phyloP scores from a whole-genome alignment of 2,329 filamentous ascomycete genomes.

The Paracorniculantispora psalliotae region DNA sequence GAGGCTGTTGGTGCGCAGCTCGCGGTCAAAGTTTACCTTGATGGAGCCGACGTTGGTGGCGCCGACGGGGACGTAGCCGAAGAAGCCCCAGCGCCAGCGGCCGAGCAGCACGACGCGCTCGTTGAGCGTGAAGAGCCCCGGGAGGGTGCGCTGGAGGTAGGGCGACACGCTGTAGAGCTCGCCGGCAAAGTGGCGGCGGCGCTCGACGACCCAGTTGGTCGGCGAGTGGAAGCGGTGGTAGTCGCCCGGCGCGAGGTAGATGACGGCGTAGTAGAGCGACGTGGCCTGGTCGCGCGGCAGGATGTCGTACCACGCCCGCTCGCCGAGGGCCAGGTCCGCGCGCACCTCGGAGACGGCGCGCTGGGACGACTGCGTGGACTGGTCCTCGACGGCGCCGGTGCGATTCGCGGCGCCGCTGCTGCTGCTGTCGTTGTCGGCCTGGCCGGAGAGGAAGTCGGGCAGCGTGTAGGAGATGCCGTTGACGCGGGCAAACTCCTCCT shows the following conservation, averaged over 20 bases:
- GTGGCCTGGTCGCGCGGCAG: conserved; percentile 58
- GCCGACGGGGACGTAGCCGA: conserved; percentile 90
- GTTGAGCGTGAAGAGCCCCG: conserved; percentile 93
- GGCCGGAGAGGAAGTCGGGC: conserved; percentile 79
- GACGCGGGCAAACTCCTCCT: conserved; percentile 89
- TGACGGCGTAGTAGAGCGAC: conserved; percentile 84
- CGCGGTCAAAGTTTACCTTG: conserved; percentile 92
- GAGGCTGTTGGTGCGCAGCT: conserved; percentile 87
- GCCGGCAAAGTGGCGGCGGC: conserved; percentile 92
- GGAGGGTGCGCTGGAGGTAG: conserved; percentile 86
- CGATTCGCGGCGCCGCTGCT: background rate
- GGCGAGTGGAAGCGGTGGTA: conserved; percentile 98
- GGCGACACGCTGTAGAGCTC: conserved; percentile 94
- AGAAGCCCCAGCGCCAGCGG: conserved; percentile 95
- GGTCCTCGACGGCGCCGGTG: conserved; percentile 53
- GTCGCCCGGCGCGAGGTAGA: conserved; percentile 95
- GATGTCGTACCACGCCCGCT: conserved; percentile 66
- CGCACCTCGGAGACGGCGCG: conserved; percentile 78
- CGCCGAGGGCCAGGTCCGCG: conserved; percentile 73
- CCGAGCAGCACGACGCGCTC: conserved; percentile 92
- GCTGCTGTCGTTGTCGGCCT: conserved; percentile 31
- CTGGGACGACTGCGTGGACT: conserved; percentile 59
- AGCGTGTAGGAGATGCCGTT: conserved; percentile 96
- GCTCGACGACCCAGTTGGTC: conserved; percentile 90
- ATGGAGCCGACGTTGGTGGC: conserved; percentile 97